These are phyloP conservation scores for Hypoxylon sp. DNA, from an alignment of 2,329 filamentous ascomycete species.

Conservation along the genomic window DNA sequence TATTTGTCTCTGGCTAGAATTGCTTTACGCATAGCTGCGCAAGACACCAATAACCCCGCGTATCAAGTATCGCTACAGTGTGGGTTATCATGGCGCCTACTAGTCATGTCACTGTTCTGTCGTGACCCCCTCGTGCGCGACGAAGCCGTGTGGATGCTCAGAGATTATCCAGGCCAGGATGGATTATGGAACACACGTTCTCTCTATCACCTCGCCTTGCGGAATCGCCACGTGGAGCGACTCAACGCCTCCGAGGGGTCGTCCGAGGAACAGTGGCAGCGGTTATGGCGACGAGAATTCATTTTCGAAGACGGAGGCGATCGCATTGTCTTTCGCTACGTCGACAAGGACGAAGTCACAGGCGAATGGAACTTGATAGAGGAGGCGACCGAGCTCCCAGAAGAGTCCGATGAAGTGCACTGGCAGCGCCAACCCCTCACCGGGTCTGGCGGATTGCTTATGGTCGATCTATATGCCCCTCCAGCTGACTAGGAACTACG, in stretches of 20 bases:
- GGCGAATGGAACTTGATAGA: conserved; percentile 34
- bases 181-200: conserved; percentile 45
- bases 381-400: conserved; percentile 27
- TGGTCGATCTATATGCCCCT: conserved; percentile 18
- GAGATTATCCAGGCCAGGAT: conserved; percentile 48
- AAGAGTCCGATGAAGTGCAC: conserved; percentile 13
- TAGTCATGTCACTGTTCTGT: conserved; percentile 43
- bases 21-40: conserved; percentile 35
- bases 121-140: conserved; percentile 47
- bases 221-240: conserved; percentile 43
- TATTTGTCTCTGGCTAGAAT: conserved; percentile 47
- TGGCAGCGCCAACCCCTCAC: conserved; percentile 29
- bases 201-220: conserved; percentile 42
- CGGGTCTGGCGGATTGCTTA: conserved; percentile 27
- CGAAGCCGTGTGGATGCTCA: conserved; percentile 45
- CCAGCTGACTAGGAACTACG: too few relatives aligned
- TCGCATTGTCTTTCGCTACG: conserved; percentile 45
- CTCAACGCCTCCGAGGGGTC: conserved; percentile 44
- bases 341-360: conserved; percentile 35
- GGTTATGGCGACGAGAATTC: conserved; percentile 48
- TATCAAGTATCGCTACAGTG: conserved; percentile 45
- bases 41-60: conserved; percentile 33
- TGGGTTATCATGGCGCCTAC: conserved; percentile 38
- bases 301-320: conserved; percentile 49
- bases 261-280: conserved; percentile 44